Base-by-base conservation (phyloP, 345 rosid species). In the Populus alba region DNA sequence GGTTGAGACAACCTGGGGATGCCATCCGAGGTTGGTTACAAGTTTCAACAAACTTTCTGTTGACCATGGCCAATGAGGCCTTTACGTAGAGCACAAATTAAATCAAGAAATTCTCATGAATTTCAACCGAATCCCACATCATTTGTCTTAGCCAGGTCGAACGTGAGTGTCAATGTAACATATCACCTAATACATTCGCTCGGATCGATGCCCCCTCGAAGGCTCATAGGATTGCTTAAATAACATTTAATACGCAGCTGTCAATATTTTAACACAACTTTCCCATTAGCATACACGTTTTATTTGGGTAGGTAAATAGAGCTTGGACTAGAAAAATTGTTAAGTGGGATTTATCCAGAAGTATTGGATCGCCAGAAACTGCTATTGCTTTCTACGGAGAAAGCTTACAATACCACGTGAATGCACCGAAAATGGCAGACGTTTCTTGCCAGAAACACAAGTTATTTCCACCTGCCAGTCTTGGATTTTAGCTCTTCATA, bases 141-240 rank as follows among this genome's bases (percentile, higher is more conserved):
- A 53, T 45, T 75, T 84, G 80, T 80, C 84, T 62, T 63, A 18
- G 33, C 77, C 70, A 57, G 82, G 73, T 81, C 76, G 82, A 66
- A 79, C 20, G 86, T 79, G 71, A 75, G 62, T 75, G 53, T 83
- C 79, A 31, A 68, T 72, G 77, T 61, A 81, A 87, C 86, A 61
- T 62, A 27, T 71, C 22, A 85, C 84, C 87, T 70, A 85, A 85
- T 79, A 35, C 41, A 16, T 20, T 68, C 27, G 27, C 33, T 59
- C 63, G 8, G 38, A 63, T 68, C 29, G 68, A 66, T 22, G 66
- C 7, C 77, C 66, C 62, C 33, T 72, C 55, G 22, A 51, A 45
- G 51, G 27, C 38, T 66, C 61, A 18, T 22, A 59, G 25, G 78
- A 18, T 72, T 78, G 71, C 81, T 73, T 79, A 59, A 74, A 74